phyloP scores from a whole-genome alignment of 2,329 filamentous ascomycete genomes.

The Aspergillus sp. region DNA sequence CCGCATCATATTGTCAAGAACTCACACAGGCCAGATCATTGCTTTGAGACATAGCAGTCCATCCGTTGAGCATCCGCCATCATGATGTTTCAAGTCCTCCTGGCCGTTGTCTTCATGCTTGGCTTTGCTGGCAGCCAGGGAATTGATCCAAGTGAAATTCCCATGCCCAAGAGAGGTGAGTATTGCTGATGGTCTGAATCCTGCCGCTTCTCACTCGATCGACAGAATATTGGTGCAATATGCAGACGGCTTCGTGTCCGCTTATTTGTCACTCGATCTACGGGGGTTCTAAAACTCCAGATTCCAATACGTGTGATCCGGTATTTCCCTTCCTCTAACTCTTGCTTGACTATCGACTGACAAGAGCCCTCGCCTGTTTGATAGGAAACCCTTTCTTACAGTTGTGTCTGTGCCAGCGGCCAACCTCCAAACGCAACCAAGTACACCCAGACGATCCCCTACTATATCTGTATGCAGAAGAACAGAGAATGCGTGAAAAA shows the following conservation, averaged over 20 bases:
- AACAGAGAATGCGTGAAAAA: conserved; percentile 46
- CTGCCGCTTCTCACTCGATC: conserved; percentile 3
- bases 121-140: conserved; percentile 2
- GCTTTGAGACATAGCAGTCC: too few relatives aligned
- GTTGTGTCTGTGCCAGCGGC: conserved; percentile 48
- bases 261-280: conserved; percentile 36
- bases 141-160: conserved; percentile 31
- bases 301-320: conserved; percentile 32
- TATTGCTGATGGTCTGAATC: neutral
- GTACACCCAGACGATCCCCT: conserved; percentile 55
- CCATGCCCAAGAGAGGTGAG: conserved; percentile 27
- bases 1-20: too few relatives aligned
- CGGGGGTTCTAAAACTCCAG: conserved; percentile 24
- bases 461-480: conserved; percentile 50
- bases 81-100: neutral
- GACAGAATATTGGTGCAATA: conserved; percentile 35
- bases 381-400: conserved; percentile 42
- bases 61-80: too few relatives aligned
- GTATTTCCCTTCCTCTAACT: conserved; percentile 15
- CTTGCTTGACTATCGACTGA: neutral
- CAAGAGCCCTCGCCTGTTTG: neutral
- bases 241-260: conserved; percentile 35
- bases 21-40: too few relatives aligned
- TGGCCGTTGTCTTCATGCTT: neutral
- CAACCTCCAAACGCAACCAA: conserved; percentile 49